phyloP scores from a whole-genome alignment of 2,329 filamentous ascomycete species.

The Diaporthe ampelina region DNA sequence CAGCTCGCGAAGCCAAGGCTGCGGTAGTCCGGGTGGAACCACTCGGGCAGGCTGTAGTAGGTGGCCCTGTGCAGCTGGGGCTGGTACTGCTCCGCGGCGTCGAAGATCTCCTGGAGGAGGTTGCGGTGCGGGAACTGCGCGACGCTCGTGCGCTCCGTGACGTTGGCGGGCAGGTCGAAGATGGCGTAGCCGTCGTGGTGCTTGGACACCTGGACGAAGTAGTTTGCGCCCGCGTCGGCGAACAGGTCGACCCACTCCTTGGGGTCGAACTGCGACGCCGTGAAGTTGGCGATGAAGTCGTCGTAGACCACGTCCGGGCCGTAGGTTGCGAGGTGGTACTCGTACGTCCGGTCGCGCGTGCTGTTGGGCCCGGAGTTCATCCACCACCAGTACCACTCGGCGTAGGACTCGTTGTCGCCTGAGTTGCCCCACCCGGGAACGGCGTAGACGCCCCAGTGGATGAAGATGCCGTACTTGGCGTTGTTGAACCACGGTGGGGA shows the following conservation, averaged over 20 bases:
- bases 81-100: constrained; percentile 57
- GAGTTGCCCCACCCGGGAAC: constrained; percentile 69
- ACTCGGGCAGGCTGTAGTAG: constrained; percentile 61
- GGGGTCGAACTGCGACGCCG: constrained; percentile 39
- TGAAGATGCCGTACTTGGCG: constrained; percentile 72
- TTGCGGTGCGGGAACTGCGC: constrained; percentile 56
- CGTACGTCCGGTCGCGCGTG: constrained; percentile 41
- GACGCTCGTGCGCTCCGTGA: constrained; percentile 57
- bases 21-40: constrained; percentile 60
- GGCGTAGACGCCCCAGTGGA: constrained; percentile 70
- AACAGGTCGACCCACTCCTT: constrained; percentile 54
- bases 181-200: constrained; percentile 62
- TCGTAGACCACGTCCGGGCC: constrained; percentile 44
- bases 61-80: constrained; percentile 58
- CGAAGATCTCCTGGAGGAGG: constrained; percentile 57
- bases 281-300: constrained; percentile 53
- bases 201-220: constrained; percentile 55
- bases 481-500: constrained; percentile 67
- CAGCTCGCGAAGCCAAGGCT: constrained; percentile 56
- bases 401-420: constrained; percentile 56
- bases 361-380: constrained; percentile 39
- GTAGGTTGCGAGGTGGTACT: constrained; percentile 43
- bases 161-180: constrained; percentile 57
- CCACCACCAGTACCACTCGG: constrained; percentile 51
- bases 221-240: constrained; percentile 53